phyloP scores from a whole-genome alignment of 352 stramenopile genomes.

The Pythium plurisporium region DNA sequence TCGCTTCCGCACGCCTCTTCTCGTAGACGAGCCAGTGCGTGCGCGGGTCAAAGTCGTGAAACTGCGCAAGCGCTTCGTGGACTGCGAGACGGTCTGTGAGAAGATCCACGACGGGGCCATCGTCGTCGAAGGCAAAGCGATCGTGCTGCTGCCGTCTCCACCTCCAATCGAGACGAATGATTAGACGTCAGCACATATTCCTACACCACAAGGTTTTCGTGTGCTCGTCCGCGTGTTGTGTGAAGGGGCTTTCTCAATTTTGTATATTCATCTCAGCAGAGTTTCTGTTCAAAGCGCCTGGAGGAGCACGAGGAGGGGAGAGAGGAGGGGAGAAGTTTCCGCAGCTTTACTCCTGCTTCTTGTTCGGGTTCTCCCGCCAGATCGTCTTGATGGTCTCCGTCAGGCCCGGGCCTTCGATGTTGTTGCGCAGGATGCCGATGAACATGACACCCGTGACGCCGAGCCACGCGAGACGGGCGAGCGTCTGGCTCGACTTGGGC shows the following conservation, averaged over 20 bases:
- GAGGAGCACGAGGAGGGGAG: too few species aligned
- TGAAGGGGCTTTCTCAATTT: slow-evolving; percentile 1
- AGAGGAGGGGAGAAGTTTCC: background rate
- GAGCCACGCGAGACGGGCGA: slow-evolving; percentile 62
- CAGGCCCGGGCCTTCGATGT: slow-evolving; percentile 77
- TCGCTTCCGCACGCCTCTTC: slow-evolving; percentile 56
- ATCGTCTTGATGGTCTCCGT: slow-evolving; percentile 86
- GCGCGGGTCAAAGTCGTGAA: slow-evolving; percentile 58
- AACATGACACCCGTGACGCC: slow-evolving; percentile 76
- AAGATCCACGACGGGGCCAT: slow-evolving; percentile 43
- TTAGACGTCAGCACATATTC: too few species aligned
- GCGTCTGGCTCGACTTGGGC: slow-evolving; percentile 65
- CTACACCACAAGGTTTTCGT: too few species aligned
- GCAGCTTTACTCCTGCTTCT: slow-evolving; percentile 40
- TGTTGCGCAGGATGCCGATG: slow-evolving; percentile 79
- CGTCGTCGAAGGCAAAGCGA: slow-evolving; percentile 62
- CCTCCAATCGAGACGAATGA: too few species aligned
- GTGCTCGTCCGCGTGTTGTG: too few species aligned
- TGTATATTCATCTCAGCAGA: slow-evolving; percentile 7
- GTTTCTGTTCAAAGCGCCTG: background rate
- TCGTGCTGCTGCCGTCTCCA: slow-evolving; percentile 49
- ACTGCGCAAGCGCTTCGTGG: slow-evolving; percentile 63
- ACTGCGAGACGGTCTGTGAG: slow-evolving; percentile 65
- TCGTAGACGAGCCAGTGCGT: slow-evolving; percentile 53
- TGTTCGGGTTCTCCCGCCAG: slow-evolving; percentile 74